Percentiles rank a stretch among this genome's conserved stretches.
phyloP scores from a whole-genome alignment of 768 basidiomycete species.

The Tricholoma sp. region DNA sequence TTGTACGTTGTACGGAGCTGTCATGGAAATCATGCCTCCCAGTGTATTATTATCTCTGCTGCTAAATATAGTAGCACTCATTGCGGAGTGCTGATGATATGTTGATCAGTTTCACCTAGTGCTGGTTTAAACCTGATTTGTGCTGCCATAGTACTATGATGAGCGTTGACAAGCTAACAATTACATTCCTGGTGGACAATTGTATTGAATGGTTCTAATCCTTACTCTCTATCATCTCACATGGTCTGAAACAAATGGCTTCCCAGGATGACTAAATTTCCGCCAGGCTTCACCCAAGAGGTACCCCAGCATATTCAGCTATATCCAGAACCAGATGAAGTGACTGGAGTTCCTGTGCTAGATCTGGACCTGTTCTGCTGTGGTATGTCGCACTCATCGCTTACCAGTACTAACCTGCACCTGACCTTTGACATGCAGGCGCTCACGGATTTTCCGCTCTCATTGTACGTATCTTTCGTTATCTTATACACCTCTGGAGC shows the following conservation, averaged over 20 bases:
- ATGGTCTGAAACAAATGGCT: background rate
- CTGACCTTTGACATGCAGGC: conserved; percentile 30
- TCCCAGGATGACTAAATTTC: conserved; percentile 71
- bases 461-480: conserved; percentile 43
- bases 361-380: conserved; percentile 72
- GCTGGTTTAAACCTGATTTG: too few species aligned
- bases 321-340: conserved; percentile 35
- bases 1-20: background rate
- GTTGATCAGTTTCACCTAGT: too few species aligned
- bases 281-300: conserved; percentile 75
- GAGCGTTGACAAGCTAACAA: conserved; percentile 31
- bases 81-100: too few species aligned
- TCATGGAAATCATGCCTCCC: background rate
- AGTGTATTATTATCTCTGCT: background rate
- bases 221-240: background rate
- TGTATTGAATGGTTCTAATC: conserved; percentile 67
- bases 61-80: too few species aligned
- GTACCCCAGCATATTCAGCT: conserved; percentile 55
- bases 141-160: too few species aligned
- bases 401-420: background rate
- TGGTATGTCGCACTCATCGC: conserved; percentile 17
- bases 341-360: conserved; percentile 53
- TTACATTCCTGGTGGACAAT: conserved; percentile 76
- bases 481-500: background rate
- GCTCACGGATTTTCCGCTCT: conserved; percentile 84